Conservation (phyloP, 2,329 filamentous ascomycete genomes). For the Penicillium sp. region DNA sequence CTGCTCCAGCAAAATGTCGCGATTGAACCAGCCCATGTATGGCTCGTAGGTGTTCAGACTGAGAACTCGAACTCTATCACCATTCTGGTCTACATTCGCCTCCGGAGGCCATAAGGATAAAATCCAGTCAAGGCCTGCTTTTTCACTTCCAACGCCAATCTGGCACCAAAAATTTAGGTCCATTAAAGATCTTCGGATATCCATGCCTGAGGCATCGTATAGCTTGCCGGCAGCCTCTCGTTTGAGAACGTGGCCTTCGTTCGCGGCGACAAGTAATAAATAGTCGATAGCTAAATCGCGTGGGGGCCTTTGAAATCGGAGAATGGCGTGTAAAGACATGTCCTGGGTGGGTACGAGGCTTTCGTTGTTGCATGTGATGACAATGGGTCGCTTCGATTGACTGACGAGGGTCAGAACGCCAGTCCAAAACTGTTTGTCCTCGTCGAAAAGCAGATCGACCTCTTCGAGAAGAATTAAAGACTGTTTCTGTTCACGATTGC, state of each 20-base stretch:
- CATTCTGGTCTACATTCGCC: slow-evolving; percentile 64
- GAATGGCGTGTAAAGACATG: slow-evolving; percentile 78
- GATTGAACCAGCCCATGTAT: slow-evolving; percentile 74
- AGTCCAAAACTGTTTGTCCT: slow-evolving; percentile 92
- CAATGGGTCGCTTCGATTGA: slow-evolving; percentile 84
- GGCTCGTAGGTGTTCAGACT: slow-evolving; percentile 74
- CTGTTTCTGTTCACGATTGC: slow-evolving; percentile 67
- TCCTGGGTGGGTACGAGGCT: slow-evolving; percentile 70
- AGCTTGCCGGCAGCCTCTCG: slow-evolving; percentile 66
- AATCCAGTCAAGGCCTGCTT: slow-evolving; percentile 87
- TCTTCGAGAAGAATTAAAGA: slow-evolving; percentile 93
- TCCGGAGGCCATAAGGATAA: slow-evolving; percentile 73
- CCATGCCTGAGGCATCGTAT: slow-evolving; percentile 65
- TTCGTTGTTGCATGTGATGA: slow-evolving; percentile 95
- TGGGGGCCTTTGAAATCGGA: slow-evolving; percentile 70
- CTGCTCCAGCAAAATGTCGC: slow-evolving; percentile 54
- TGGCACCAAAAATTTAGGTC: slow-evolving; percentile 98
- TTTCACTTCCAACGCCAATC: slow-evolving; percentile 85
- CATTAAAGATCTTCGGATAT: slow-evolving; percentile 76
- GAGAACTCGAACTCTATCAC: slow-evolving; percentile 70
- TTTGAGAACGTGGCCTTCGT: slow-evolving; percentile 78
- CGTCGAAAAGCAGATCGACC: slow-evolving; percentile 88
- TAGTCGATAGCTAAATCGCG: slow-evolving; percentile 71
- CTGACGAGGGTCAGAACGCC: slow-evolving; percentile 74
- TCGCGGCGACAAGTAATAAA: slow-evolving; percentile 76